Evolutionary conservation across 139 green algal genomes (phyloP), one percentile per base, ranked within the genome.

Genomic region (Nannochloris sp.): DNA sequence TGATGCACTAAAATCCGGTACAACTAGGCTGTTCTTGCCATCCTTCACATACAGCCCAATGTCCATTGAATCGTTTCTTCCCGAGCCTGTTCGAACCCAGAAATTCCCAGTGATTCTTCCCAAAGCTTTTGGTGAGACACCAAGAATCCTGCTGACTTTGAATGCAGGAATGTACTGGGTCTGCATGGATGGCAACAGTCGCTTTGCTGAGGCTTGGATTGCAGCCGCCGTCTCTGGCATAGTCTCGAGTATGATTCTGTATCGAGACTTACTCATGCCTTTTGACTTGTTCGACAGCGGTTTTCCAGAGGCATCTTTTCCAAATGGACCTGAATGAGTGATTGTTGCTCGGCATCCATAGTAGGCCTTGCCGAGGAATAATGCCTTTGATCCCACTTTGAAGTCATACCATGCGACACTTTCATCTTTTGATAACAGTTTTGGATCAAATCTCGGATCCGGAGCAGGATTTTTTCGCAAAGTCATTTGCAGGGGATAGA

Each of bases 11-110:
- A 68, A 82, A 57, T 84, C 83, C 20, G 88, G 85, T 59, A 95
- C 88, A 66, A 83, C 92, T 45, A 92, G 70, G 6, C 67, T 70
- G 51, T 85, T 77, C 46, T 49, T 59, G 3, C 49, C 71, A 29
- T 83, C 73, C 72, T 90, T 90, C 5, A 95, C 83, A 14, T 68
- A 83, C 63, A 96, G 82, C 2, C 89, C 89, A 11, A 96, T 44
- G 62, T 96, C 88, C 17, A 83, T 78, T 12, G 73, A 66, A 43
- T 87, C 80, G 0, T 62, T 56, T 66, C 62, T 56, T 46, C 79
- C 68, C 2, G 83, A 74, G 1, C 71, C 71, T 23, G 65, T 62
- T 20, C 75, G 64, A 5, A 87, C 40, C 79, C 75, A 88, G 29
- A 92, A 65, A 61, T 84, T 86, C 63, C 84, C 72, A 6, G 83